These are phyloP conservation scores for Penicillium glabrum DNA, from an alignment of 2,329 filamentous ascomycete species.

Conservation along the genomic window DNA sequence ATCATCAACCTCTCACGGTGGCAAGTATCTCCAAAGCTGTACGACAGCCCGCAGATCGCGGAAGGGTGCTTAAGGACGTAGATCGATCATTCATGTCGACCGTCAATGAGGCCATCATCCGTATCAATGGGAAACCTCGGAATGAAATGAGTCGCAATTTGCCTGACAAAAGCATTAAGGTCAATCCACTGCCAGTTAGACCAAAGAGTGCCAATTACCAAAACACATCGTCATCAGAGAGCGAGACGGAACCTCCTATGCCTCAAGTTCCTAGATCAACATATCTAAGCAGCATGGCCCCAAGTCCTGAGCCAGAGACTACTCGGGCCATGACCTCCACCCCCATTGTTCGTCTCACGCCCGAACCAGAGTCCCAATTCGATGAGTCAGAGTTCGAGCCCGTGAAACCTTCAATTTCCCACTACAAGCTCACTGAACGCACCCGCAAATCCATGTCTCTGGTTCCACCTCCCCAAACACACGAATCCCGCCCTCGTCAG, in stretches of 20 bases:
- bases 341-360: constrained; percentile 13
- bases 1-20: constrained; percentile 40
- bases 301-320: constrained; percentile 1
- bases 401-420: constrained; percentile 19
- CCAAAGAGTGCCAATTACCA: neutral
- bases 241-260: too few species aligned
- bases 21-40: constrained; percentile 38
- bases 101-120: constrained; percentile 33
- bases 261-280: neutral
- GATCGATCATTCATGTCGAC: constrained; percentile 35
- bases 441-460: constrained; percentile 79
- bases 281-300: neutral
- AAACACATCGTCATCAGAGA: neutral
- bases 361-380: constrained; percentile 2
- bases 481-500: constrained; percentile 22
- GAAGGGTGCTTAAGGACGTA: constrained; percentile 20
- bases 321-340: constrained; percentile 5
- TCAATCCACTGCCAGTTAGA: neutral
- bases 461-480: constrained; percentile 42
- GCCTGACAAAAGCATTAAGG: too few species aligned
- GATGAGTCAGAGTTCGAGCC: constrained; percentile 10
- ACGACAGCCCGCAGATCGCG: constrained; percentile 28
- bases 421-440: constrained; percentile 66
- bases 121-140: constrained; percentile 27
- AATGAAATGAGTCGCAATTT: neutral